A percentile compares a stretch with the other conserved stretches of the same genome.
Evolutionary conservation across 495 filamentous ascomycete genomes (phyloP).

Genomic region (Alectoria sarmentosa): DNA sequence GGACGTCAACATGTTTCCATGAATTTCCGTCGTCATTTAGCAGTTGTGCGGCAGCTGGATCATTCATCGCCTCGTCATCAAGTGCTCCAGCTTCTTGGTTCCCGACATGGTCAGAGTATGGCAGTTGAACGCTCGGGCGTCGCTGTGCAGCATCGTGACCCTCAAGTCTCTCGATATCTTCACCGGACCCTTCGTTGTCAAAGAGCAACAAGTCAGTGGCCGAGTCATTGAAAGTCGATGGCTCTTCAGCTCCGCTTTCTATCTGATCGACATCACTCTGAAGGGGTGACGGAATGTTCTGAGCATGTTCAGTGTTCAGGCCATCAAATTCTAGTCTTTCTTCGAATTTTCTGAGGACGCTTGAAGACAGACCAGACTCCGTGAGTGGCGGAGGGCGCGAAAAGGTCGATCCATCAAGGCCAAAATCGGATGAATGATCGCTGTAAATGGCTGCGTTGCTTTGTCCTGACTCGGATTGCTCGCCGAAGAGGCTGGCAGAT

Average conservation of each 20-base stretch:
- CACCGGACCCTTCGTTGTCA: not conserved
- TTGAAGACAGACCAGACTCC: not conserved
- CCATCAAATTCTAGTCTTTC: not conserved
- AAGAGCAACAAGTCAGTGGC: not conserved
- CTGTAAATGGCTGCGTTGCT: slow-evolving; percentile 6
- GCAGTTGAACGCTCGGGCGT: not conserved
- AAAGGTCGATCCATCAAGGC: slow-evolving; percentile 12
- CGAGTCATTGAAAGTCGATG: slow-evolving; percentile 1
- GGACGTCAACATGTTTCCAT: not conserved
- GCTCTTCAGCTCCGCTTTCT: not conserved
- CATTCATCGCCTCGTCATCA: not conserved
- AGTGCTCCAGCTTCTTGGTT: not conserved
- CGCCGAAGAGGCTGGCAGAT: not conserved
- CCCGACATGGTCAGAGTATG: not conserved
- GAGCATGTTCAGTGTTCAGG: not conserved
- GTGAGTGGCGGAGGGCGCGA: slow-evolving; percentile 3
- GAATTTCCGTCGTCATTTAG: not conserved
- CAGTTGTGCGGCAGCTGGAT: not conserved
- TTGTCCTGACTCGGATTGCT: not conserved
- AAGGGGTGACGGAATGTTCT: slow-evolving; percentile 10
- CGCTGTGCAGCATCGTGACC: not conserved
- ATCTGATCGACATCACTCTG: slow-evolving; percentile 27
- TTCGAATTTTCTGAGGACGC: not conserved
- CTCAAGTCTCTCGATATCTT: not conserved
- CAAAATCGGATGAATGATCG: slow-evolving; percentile 6